phyloP scores from a whole-genome alignment of 352 stramenopile species.

The Pythium biforme region DNA sequence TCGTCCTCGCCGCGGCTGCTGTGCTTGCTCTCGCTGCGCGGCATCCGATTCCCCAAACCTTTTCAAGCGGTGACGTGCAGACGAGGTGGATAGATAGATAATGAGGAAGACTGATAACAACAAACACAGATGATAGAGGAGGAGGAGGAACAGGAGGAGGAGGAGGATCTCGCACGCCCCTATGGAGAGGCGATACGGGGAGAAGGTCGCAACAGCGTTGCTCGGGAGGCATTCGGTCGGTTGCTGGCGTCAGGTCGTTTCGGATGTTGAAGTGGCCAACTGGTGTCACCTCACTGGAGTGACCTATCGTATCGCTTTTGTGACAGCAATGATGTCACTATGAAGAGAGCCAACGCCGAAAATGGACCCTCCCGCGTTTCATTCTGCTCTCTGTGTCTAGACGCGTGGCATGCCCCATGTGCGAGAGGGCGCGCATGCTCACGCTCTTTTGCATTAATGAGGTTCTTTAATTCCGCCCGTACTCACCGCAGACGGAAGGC shows the following conservation, averaged over 20 bases:
- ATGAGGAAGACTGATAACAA: not conserved
- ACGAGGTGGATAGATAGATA: not conserved
- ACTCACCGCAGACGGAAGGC: not conserved
- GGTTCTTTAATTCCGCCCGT: not conserved
- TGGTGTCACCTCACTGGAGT: constrained; percentile 12
- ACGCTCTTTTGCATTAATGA: not conserved
- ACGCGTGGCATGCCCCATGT: not conserved
- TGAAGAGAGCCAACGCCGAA: not conserved
- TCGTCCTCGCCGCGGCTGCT: constrained; percentile 23
- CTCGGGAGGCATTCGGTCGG: not conserved
- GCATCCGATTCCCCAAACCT: too few relatives aligned
- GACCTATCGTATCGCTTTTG: not conserved
- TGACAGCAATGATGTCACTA: not conserved
- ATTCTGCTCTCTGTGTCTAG: not conserved
- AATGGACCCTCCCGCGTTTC: not conserved
- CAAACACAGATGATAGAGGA: too few relatives aligned
- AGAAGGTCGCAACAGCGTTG: too few relatives aligned
- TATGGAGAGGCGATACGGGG: too few relatives aligned
- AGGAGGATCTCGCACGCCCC: not conserved
- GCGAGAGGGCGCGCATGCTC: not conserved
- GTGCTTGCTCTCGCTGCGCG: constrained; percentile 26
- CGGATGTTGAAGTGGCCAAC: constrained; percentile 18
- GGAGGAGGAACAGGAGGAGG: too few relatives aligned
- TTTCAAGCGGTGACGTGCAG: not conserved
- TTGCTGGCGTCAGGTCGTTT: constrained; percentile 13